A percentile compares a stretch with the other conserved stretches of the same genome.
These are phyloP conservation scores for Malassezia yamatoensis DNA, from an alignment of 1,284 basidiomycete species.

Conservation along the genomic window DNA sequence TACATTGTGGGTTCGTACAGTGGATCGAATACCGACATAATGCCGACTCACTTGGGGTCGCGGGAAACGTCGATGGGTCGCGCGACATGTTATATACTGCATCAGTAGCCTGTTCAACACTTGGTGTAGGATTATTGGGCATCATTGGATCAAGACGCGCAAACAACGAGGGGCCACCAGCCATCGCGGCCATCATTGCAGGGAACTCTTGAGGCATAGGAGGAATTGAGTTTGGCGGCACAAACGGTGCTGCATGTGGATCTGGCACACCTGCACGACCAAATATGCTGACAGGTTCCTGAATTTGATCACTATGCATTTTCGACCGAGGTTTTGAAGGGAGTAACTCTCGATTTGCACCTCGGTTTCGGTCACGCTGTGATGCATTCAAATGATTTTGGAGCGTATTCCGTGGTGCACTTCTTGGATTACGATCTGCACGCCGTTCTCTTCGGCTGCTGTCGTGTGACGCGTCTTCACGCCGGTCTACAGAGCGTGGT, in stretches of 20 bases:
- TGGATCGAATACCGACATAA: conserved; percentile 34
- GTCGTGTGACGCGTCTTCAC: conserved; percentile 1
- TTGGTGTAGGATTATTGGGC: conserved; percentile 26
- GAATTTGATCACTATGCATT: background rate
- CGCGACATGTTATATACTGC: background rate
- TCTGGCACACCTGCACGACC: conserved; percentile 36
- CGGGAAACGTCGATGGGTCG: conserved; percentile 23
- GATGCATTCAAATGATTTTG: background rate
- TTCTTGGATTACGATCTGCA: background rate
- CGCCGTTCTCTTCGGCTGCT: background rate
- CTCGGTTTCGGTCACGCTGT: background rate
- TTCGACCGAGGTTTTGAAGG: background rate
- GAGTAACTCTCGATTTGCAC: background rate
- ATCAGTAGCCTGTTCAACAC: background rate
- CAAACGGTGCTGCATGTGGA: conserved; percentile 35
- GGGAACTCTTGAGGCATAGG: background rate
- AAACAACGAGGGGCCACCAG: conserved; percentile 23
- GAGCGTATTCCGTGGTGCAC: background rate
- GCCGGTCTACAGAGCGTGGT: background rate
- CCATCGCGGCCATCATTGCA: background rate
- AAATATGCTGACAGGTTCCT: conserved; percentile 30
- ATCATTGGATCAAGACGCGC: conserved; percentile 41
- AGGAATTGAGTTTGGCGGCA: conserved; percentile 18
- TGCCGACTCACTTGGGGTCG: conserved; percentile 22
- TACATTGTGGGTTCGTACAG: conserved; percentile 43